These are phyloP conservation scores for Austroboletus niveus DNA, from an alignment of 1,284 basidiomycete genomes.

Conservation along the genomic window DNA sequence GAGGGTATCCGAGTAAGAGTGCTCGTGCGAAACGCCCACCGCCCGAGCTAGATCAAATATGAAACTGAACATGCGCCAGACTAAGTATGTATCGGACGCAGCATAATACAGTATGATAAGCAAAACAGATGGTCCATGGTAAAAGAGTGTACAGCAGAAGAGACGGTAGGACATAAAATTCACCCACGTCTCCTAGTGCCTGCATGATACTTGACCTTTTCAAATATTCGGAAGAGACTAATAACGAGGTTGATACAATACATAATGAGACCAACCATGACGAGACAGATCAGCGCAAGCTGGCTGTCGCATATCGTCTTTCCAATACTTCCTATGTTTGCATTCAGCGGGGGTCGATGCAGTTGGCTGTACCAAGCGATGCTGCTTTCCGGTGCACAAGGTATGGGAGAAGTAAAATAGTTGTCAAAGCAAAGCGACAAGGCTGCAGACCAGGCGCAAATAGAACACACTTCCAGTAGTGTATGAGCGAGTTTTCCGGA, in stretches of 20 bases:
- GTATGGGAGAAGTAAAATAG: constrained; percentile 83
- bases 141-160: constrained; percentile 2
- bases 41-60: neutral
- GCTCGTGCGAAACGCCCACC: constrained; percentile 10
- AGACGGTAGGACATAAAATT: neutral
- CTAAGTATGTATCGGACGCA: neutral
- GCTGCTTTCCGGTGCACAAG: constrained; percentile 59
- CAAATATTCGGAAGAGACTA: constrained; percentile 83
- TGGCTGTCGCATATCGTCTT: constrained; percentile 68
- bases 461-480: constrained; percentile 81
- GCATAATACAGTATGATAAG: neutral
- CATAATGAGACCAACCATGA: constrained; percentile 70
- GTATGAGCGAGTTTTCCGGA: constrained; percentile 80
- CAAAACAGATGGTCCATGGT: neutral
- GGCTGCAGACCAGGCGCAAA: constrained; percentile 90
- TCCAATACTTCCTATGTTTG: constrained; percentile 42
- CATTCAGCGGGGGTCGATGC: constrained; percentile 43
- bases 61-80: neutral
- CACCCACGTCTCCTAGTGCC: constrained; percentile 23
- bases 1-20: neutral
- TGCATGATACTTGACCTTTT: constrained; percentile 73
- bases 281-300: constrained; percentile 70
- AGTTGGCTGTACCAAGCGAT: constrained; percentile 72
- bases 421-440: constrained; percentile 88
- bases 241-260: constrained; percentile 83